Evolutionary conservation across 2,329 filamentous ascomycete genomes (phyloP).

Genomic region (Nemania bipapillata): DNA sequence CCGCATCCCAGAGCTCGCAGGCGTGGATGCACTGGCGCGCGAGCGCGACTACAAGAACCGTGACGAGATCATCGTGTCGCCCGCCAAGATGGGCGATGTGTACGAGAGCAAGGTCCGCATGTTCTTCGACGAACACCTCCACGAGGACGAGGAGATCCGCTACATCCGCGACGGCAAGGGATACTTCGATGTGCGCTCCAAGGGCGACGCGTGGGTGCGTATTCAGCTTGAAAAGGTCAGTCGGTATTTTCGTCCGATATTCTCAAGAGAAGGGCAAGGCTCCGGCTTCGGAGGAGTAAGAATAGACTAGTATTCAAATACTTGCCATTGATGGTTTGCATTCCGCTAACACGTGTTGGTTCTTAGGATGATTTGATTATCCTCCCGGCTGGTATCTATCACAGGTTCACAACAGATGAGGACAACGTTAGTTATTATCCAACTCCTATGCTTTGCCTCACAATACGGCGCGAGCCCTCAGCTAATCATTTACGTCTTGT

Average conservation of each 20-base stretch:
- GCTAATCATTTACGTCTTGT: background rate
- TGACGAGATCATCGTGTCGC: conserved; percentile 90
- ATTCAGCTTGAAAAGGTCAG: conserved; percentile 80
- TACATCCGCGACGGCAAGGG: conserved; percentile 90
- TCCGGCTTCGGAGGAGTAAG: background rate
- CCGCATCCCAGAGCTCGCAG: conserved; percentile 69
- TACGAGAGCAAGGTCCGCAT: conserved; percentile 94
- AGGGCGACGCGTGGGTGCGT: conserved; percentile 87
- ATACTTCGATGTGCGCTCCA: conserved; percentile 90
- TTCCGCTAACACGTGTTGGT: conserved; percentile 14
- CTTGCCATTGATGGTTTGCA: background rate
- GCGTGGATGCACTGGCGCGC: conserved; percentile 78
- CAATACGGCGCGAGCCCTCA: background rate
- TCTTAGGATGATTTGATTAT: conserved; percentile 82
- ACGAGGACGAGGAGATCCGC: conserved; percentile 98
- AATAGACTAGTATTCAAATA: background rate
- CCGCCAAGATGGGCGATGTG: conserved; percentile 80
- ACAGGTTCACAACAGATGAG: conserved; percentile 94
- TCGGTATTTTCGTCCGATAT: conserved; percentile 45
- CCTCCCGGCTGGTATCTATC: conserved; percentile 93
- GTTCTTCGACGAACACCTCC: conserved; percentile 95
- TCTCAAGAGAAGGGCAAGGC: background rate
- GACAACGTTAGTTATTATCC: conserved; percentile 76
- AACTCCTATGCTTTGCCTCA: background rate
- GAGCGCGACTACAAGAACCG: conserved; percentile 91